A percentile compares a stretch with the other conserved stretches of the same genome.
These are phyloP conservation scores for Salix caprea DNA, from an alignment of 345 rosid species.

Conservation along the genomic window DNA sequence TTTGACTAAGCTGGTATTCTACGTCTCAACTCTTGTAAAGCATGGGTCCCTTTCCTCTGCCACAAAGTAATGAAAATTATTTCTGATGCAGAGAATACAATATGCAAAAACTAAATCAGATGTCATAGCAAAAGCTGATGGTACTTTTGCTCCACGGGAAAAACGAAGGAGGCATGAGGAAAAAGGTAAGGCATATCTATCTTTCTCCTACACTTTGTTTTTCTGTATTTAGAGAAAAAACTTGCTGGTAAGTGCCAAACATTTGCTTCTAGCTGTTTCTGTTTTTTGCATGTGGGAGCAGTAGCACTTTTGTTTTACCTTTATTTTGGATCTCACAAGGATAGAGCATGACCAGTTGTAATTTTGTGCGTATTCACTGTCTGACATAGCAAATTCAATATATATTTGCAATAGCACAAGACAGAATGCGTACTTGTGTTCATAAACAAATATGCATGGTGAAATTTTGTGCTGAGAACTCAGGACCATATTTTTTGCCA, in stretches of 20 bases:
- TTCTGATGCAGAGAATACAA: slow-evolving; percentile 69
- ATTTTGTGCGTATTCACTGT: not conserved
- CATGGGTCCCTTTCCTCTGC: not conserved
- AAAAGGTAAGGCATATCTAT: slow-evolving; percentile 48
- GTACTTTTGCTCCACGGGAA: slow-evolving; percentile 94
- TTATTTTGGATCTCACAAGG: not conserved
- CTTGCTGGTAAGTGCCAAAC: not conserved
- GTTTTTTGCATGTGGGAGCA: not conserved
- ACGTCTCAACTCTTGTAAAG: not conserved
- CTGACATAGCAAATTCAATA: not conserved
- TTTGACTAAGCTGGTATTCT: not conserved
- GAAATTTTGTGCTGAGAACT: not conserved
- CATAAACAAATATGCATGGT: not conserved
- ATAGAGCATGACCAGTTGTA: not conserved
- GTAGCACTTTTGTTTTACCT: not conserved
- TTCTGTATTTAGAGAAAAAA: not conserved
- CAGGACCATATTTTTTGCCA: not conserved
- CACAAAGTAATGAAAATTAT: not conserved
- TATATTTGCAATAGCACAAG: not conserved
- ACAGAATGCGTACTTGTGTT: not conserved
- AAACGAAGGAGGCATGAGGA: slow-evolving; percentile 92
- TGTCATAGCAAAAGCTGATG: slow-evolving; percentile 90
- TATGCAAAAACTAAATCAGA: slow-evolving; percentile 93
- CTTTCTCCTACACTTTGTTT: not conserved
- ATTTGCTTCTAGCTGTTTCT: not conserved